These are phyloP conservation scores for Rhodotorula diobovata DNA, from an alignment of 768 basidiomycete species.

Conservation along the genomic window DNA sequence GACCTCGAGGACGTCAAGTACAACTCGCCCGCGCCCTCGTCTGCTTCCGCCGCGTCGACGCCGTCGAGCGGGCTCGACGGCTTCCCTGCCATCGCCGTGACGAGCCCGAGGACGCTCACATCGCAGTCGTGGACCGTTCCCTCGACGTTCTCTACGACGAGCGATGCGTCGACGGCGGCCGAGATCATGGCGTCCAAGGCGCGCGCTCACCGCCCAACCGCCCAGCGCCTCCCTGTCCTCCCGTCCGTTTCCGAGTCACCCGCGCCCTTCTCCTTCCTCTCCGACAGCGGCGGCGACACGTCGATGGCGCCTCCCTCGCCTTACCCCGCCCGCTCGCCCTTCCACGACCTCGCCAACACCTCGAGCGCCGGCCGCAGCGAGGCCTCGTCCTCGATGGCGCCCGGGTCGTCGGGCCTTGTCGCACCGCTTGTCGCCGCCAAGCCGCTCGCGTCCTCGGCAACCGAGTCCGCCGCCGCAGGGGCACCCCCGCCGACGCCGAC, in stretches of 20 bases:
- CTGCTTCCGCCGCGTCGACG: neutral
- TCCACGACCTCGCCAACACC: slow-evolving; percentile 27
- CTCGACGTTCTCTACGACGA: neutral
- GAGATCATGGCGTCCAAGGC: slow-evolving; percentile 28
- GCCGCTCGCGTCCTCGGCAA: neutral
- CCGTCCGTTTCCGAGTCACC: slow-evolving; percentile 12
- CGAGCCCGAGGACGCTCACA: slow-evolving; percentile 4
- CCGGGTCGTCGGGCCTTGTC: slow-evolving; percentile 19
- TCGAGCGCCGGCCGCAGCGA: neutral
- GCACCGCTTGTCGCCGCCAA: slow-evolving; percentile 29
- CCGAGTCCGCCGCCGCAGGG: slow-evolving; percentile 1
- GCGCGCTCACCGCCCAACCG: neutral
- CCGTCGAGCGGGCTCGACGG: neutral
- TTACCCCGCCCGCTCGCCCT: slow-evolving; percentile 6
- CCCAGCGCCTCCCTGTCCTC: neutral
- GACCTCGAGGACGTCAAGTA: slow-evolving; percentile 37
- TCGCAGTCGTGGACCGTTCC: slow-evolving; percentile 24
- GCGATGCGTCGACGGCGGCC: slow-evolving; percentile 20
- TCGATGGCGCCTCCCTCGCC: neutral
- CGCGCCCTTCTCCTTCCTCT: slow-evolving; percentile 25
- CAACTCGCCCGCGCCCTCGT: slow-evolving; percentile 16
- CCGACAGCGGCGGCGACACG: slow-evolving; percentile 4
- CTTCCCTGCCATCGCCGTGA: slow-evolving; percentile 24
- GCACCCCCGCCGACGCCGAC: neutral
- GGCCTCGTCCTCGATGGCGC: slow-evolving; percentile 26